These are phyloP conservation scores for Alternaria sp. DNA, from an alignment of 2,329 filamentous ascomycete species.

Conservation along the genomic window DNA sequence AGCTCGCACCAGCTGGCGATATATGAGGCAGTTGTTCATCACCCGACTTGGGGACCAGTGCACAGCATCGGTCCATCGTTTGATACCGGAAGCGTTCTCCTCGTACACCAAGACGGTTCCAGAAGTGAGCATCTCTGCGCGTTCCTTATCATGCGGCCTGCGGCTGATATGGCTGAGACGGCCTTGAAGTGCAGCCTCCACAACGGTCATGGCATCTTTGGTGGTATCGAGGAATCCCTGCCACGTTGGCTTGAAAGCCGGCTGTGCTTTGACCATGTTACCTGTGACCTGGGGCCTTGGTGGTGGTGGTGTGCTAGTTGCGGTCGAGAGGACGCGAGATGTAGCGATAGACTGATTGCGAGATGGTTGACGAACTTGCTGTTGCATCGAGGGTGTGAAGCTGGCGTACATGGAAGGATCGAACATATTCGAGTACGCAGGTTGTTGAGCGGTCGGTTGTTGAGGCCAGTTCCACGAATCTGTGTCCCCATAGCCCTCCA, in stretches of 20 bases:
- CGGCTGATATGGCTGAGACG: conserved; percentile 77
- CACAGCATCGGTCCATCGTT: conserved; percentile 91
- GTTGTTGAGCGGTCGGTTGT: conserved; percentile 30
- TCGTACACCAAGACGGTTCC: conserved; percentile 92
- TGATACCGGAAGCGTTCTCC: conserved; percentile 87
- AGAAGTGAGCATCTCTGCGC: conserved; percentile 76
- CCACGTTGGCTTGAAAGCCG: conserved; percentile 67
- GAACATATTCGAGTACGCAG: conserved; percentile 37
- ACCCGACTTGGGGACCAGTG: conserved; percentile 91
- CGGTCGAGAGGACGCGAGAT: conserved; percentile 31
- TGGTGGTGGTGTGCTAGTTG: conserved; percentile 39
- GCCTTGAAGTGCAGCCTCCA: conserved; percentile 78
- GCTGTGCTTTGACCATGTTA: conserved; percentile 45
- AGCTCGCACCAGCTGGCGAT: conserved; percentile 70
- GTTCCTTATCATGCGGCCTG: conserved; percentile 84
- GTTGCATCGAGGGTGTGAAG: conserved; percentile 30
- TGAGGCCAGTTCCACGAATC: conserved; percentile 44
- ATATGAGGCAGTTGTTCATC: conserved; percentile 83
- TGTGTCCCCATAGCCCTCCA: conserved; percentile 40
- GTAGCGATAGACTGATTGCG: conserved; percentile 43
- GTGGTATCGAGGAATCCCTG: conserved; percentile 72
- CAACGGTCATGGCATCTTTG: conserved; percentile 77
- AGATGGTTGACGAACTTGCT: conserved; percentile 25
- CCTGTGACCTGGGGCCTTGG: conserved; percentile 36
- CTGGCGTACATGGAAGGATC: conserved; percentile 40